These are phyloP conservation scores for Exsudoporus frostii DNA, from an alignment of 768 basidiomycete genomes.

Conservation along the genomic window DNA sequence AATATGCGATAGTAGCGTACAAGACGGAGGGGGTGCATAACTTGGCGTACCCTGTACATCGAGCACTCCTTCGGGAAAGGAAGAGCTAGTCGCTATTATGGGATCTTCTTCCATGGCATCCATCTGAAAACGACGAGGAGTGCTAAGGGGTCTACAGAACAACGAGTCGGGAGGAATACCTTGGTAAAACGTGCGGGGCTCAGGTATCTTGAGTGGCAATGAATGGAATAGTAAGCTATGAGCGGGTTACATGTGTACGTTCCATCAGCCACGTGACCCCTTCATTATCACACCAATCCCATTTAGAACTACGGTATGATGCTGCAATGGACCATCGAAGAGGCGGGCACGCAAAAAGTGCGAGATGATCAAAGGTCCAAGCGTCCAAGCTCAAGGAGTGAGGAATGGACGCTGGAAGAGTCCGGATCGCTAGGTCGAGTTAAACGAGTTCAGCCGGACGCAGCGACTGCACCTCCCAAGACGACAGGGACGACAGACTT, in stretches of 20 bases:
- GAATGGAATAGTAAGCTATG: neutral
- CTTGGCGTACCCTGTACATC: conserved; percentile 17
- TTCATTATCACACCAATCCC: neutral
- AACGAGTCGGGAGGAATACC: neutral
- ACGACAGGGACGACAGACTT: neutral
- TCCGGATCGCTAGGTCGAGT: neutral
- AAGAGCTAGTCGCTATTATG: conserved; percentile 20
- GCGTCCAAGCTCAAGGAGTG: neutral
- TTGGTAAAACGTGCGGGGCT: conserved; percentile 3
- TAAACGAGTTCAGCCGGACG: neutral
- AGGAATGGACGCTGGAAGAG: neutral
- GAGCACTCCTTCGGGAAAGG: conserved; percentile 18
- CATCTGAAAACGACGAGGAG: conserved; percentile 20
- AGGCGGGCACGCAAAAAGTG: neutral
- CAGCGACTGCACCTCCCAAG: neutral
- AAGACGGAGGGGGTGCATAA: conserved; percentile 12
- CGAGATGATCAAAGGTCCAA: neutral
- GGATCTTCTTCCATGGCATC: conserved; percentile 35
- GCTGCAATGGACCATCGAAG: neutral
- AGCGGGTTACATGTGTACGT: conserved; percentile 3
- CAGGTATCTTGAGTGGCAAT: conserved; percentile 27
- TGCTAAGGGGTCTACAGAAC: neutral
- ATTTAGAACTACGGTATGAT: neutral
- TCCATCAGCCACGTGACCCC: conserved; percentile 19
- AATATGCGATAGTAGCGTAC: conserved; percentile 16